Conservation (phyloP, 345 rosid species). For the Gossypium bickii region DNA sequence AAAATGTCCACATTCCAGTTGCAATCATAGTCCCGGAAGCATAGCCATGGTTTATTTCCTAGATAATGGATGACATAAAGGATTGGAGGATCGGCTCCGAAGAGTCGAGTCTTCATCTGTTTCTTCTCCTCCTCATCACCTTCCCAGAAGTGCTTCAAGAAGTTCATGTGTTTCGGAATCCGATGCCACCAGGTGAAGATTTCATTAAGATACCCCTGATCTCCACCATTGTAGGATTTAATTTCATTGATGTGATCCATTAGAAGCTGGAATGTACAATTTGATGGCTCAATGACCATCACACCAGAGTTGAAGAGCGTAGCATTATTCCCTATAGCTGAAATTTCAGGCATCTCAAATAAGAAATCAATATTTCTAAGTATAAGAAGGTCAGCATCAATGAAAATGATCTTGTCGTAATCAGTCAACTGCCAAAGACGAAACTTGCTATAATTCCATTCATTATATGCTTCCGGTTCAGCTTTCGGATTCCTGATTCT, state of each 20-base stretch:
- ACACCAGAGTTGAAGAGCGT: constrained; percentile 84
- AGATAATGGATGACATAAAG: constrained; percentile 85
- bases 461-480: constrained; percentile 69
- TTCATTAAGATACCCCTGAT: constrained; percentile 86
- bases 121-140: constrained; percentile 78
- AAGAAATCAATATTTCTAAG: constrained; percentile 81
- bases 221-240: constrained; percentile 88
- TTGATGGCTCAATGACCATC: constrained; percentile 83
- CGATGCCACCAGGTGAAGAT: constrained; percentile 99
- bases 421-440: constrained; percentile 88
- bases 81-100: constrained; percentile 74
- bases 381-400: constrained; percentile 83
- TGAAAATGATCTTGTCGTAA: constrained; percentile 81
- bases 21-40: constrained; percentile 90
- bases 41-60: constrained; percentile 83
- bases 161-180: constrained; percentile 86
- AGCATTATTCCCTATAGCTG: constrained; percentile 72
- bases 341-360: constrained; percentile 84
- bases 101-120: constrained; percentile 55
- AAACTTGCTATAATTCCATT: constrained; percentile 92
- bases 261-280: constrained; percentile 70
- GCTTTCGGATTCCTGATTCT: constrained; percentile 87
- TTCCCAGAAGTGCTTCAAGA: constrained; percentile 94
- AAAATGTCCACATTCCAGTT: constrained; percentile 85
- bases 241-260: constrained; percentile 84